These are phyloP conservation scores for Salix caprea DNA, from an alignment of 345 rosid genomes.

Conservation along the genomic window DNA sequence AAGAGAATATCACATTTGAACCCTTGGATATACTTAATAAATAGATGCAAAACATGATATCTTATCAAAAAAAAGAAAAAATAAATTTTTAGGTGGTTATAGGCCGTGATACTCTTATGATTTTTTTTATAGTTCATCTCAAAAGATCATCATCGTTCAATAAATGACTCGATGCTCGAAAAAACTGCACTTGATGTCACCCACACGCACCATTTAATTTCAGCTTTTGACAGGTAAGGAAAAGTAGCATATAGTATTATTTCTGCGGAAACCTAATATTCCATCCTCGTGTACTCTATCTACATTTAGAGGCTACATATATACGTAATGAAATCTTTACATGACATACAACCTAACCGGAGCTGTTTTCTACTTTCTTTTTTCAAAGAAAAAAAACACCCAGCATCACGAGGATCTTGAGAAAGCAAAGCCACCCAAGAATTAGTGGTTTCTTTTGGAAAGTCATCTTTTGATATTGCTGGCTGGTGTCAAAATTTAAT, in stretches of 20 bases:
- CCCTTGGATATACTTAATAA: too few relatives aligned
- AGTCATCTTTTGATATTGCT: background rate
- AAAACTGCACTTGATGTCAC: background rate
- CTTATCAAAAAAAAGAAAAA: too few relatives aligned
- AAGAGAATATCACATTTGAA: too few relatives aligned
- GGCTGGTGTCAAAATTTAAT: background rate
- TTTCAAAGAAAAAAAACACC: background rate
- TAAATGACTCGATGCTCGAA: background rate
- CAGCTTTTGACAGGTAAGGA: background rate
- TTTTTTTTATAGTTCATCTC: background rate
- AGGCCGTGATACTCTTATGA: background rate
- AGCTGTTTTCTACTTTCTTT: constrained; percentile 6
- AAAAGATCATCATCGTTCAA: background rate
- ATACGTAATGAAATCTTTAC: background rate
- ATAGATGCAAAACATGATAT: too few relatives aligned
- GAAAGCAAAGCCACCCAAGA: constrained; percentile 21
- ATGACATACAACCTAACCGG: constrained; percentile 11
- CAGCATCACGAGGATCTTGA: constrained; percentile 29
- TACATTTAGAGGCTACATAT: background rate
- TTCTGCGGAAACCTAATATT: constrained; percentile 6
- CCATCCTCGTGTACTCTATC: background rate
- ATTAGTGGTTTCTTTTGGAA: background rate
- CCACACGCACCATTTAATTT: background rate
- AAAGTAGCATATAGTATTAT: background rate
- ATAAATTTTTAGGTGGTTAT: background rate